A percentile compares a stretch with the other conserved stretches of the same genome.
Conservation (phyloP, 768 basidiomycete species). For the Hypsizygus marmoreus region DNA sequence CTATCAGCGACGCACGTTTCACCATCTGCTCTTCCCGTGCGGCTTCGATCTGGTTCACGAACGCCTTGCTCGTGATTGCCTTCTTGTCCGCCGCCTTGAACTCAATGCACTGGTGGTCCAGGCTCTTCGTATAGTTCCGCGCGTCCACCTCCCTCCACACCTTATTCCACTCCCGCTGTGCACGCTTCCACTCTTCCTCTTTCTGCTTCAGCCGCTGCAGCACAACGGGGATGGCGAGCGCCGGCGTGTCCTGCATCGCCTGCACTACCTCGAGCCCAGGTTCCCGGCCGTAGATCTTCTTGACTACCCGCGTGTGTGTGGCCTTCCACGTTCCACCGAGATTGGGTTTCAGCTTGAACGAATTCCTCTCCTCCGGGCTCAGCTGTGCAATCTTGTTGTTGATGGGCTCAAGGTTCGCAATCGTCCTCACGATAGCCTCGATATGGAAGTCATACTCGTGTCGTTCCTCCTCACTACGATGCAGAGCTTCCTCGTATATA, state of each 20-base stretch:
- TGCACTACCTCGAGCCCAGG: conserved; percentile 79
- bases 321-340: conserved; percentile 85
- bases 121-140: conserved; percentile 88
- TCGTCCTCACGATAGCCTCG: conserved; percentile 91
- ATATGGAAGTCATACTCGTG: conserved; percentile 99
- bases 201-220: conserved; percentile 89
- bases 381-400: conserved; percentile 84
- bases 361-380: conserved; percentile 71
- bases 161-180: conserved; percentile 97
- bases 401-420: conserved; percentile 88
- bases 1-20: conserved; percentile 63
- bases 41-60: conserved; percentile 84
- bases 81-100: conserved; percentile 94
- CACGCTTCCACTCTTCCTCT: conserved; percentile 98
- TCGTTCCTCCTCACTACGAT: conserved; percentile 95
- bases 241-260: conserved; percentile 92
- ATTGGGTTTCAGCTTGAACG: conserved; percentile 88
- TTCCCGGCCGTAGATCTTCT: conserved; percentile 95
- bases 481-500: conserved; percentile 93
- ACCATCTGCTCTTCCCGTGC: conserved; percentile 82
- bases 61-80: conserved; percentile 68
- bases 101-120: conserved; percentile 90
- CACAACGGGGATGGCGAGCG: conserved; percentile 87
- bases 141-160: conserved; percentile 98
- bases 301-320: conserved; percentile 90